Evolutionary conservation across 305 asterid species (phyloP).

Genomic region (Fraxinus ornus): DNA sequence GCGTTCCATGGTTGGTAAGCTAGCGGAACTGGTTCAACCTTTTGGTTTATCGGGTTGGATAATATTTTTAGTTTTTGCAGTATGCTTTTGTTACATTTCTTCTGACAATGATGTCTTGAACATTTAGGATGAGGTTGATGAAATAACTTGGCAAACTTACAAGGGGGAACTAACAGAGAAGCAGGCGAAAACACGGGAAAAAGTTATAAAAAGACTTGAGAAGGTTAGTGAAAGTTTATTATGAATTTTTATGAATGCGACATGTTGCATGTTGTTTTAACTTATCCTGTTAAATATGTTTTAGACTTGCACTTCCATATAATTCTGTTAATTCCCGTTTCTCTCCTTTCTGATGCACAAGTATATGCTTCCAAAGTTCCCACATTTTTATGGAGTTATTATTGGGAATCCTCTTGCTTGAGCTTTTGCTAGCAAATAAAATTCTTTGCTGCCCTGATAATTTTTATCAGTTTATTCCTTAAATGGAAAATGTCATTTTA

Average conservation of each 20-base stretch:
- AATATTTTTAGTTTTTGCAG: background rate
- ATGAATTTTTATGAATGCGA: background rate
- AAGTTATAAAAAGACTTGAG: conserved; percentile 89
- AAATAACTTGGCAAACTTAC: conserved; percentile 97
- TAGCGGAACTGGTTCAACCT: background rate
- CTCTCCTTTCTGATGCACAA: background rate
- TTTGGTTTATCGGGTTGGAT: background rate
- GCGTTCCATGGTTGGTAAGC: conserved; percentile 3
- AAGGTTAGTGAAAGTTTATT: conserved; percentile 54
- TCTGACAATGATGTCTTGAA: conserved; percentile 21
- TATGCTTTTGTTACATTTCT: conserved; percentile 4
- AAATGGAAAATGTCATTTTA: conserved; percentile 9
- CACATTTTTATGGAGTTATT: background rate
- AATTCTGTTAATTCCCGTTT: background rate
- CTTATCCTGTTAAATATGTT: conserved; percentile 3
- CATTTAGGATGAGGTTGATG: conserved; percentile 83
- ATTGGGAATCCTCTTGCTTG: conserved; percentile 16
- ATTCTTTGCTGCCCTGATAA: conserved; percentile 1
- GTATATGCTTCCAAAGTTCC: background rate
- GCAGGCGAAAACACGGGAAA: conserved; percentile 95
- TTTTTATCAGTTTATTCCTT: background rate
- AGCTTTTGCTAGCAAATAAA: conserved; percentile 12
- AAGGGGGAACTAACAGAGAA: conserved; percentile 97
- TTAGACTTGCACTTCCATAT: conserved; percentile 6
- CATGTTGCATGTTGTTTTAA: background rate